These are phyloP conservation scores for Xylariales sp. DNA, from an alignment of 2,329 filamentous ascomycete genomes.

Conservation along the genomic window DNA sequence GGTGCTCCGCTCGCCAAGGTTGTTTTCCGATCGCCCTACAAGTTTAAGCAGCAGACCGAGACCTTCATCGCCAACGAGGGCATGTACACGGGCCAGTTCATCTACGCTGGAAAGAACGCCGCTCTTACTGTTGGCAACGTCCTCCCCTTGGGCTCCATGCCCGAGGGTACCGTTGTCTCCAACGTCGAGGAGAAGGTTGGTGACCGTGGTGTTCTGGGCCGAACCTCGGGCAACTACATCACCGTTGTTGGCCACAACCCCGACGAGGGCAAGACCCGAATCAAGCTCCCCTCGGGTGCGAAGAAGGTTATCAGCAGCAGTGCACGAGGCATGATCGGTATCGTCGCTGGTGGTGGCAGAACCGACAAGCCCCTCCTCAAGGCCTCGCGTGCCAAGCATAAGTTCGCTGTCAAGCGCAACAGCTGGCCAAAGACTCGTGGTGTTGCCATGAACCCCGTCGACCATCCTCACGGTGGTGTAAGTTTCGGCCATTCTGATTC, in stretches of 20 bases:
- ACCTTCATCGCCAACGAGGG: conserved; percentile 99
- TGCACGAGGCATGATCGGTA: conserved; percentile 97
- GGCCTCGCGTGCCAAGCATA: conserved; percentile 99
- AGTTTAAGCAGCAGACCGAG: conserved; percentile 95
- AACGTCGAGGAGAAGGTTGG: conserved; percentile 99
- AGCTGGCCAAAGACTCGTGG: conserved; percentile 99
- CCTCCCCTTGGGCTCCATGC: conserved; percentile 88
- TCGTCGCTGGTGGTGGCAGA: conserved; percentile 97
- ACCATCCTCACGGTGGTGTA: conserved; percentile 95
- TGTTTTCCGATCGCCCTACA: conserved; percentile 95
- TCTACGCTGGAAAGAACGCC: conserved; percentile 99
- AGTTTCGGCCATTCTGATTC: conserved; percentile 28
- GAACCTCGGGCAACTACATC: conserved; percentile 99
- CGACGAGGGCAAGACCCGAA: conserved; percentile 98
- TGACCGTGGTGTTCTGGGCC: conserved; percentile 92
- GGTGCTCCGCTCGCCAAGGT: conserved; percentile 97
- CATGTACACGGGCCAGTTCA: conserved; percentile 99
- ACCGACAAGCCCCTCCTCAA: conserved; percentile 99
- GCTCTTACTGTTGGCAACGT: conserved; percentile 95
- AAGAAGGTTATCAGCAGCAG: conserved; percentile 97
- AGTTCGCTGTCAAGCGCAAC: conserved; percentile 99
- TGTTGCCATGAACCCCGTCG: conserved; percentile 99
- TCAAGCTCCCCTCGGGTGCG: conserved; percentile 98
- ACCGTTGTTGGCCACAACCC: conserved; percentile 97
- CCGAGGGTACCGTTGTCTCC: conserved; percentile 97